phyloP scores from a whole-genome alignment of 768 basidiomycete genomes.

The Russula griseocarnosa region DNA sequence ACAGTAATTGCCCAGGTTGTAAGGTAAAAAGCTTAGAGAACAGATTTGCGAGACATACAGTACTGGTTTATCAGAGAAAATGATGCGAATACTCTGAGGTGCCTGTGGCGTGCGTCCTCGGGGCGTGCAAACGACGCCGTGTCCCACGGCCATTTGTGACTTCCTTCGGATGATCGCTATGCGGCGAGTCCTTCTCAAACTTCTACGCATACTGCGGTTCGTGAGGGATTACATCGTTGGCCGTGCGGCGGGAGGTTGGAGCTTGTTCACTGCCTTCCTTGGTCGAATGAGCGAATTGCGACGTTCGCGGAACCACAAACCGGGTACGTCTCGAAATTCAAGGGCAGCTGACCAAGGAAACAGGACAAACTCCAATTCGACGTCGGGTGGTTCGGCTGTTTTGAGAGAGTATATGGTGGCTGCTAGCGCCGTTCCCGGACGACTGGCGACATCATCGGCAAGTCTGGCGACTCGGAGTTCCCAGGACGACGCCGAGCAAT shows the following conservation, averaged over 20 bases:
- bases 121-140: neutral
- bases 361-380: neutral
- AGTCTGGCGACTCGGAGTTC: neutral
- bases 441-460: neutral
- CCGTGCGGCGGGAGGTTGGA: neutral
- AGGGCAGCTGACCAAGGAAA: neutral
- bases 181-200: neutral
- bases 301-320: neutral
- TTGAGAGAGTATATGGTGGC: neutral
- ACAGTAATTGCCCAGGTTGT: no score
- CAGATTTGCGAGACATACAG: no score
- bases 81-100: neutral
- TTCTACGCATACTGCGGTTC: neutral
- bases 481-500: neutral
- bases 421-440: conserved; percentile 1
- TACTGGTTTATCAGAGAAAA: no score
- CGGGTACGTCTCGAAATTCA: neutral
- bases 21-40: no score
- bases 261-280: neutral
- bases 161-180: neutral
- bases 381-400: no score
- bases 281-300: neutral
- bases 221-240: neutral
- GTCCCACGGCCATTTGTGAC: neutral
- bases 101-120: neutral